Base-by-base conservation (phyloP, 257 asterid species). In the Salvia rosmarinus region DNA sequence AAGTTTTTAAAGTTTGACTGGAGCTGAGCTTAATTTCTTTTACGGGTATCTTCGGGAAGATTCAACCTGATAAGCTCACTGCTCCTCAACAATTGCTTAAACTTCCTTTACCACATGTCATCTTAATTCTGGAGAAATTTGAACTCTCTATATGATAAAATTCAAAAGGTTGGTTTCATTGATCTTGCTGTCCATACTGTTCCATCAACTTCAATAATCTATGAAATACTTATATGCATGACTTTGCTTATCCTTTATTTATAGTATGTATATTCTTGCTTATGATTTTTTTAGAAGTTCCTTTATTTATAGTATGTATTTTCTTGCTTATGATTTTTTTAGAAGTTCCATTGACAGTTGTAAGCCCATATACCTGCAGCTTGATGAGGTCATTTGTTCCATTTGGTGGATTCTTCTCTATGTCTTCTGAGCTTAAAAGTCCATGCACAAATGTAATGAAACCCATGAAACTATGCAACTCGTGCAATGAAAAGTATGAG, bases 321-420 rank as follows among this genome's bases (percentile, higher is more conserved):
- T 66, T 47, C 68, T 76, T 37, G 70, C 74, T 78, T 68, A 70
- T 74, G 77, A 50, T 49, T 66, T 51, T 58, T 69, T 69, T 72
- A 35, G 66, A 68, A 62, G 3, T 60, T 76, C 73, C 64, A 20
- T 70, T 75, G 88, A 81, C 80, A 58, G 77, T 79, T 75, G 74
- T 75, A 59, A 76, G 74, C 76, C 78, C 44, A 34, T 77, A 44
- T 66, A 40, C 55, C 30, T 75, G 82, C 98, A 94, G 98, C 86
- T 88, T 94, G 86, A 85, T 91, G 90, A 89, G 90, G 75, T 90
- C 98, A 61, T 94, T 94, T 83, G 96, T 94, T 61, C 98, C 97
- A 19, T 86, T 94, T 49, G 98, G 96, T 42, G 98, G 98, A 72
- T 89, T 94, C 85, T 91, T 94, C 80, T 34, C 97, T 32, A 49